Evolutionary conservation across 192 early-diverging fungal species (phyloP), one percentile per base, ranked within the genome.

Genomic region (Piromyces finnis): DNA sequence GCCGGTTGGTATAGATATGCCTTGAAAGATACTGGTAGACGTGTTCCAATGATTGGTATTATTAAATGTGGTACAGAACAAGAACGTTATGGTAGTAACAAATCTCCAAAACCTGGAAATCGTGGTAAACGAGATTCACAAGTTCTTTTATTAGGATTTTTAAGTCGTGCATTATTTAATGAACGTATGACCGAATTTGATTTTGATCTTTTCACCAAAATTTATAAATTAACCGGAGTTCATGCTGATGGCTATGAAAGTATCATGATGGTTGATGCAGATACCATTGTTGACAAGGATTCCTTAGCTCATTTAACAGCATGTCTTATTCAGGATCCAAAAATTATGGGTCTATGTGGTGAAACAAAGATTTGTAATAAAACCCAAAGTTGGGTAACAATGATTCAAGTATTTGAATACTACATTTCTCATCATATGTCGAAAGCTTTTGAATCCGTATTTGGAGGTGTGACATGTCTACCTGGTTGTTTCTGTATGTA

Each of bases 401-500:
- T 91, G 92, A 94, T 95, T 82, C 93, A 93, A 85, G 97, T 99
- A 32, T 98, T 97, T 85, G 97, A 99, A 87, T 98, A 98, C 89
- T 98, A 94, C 86, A 97, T 98, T 83, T 94, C 92, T 41, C 97
- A 98, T 89, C 95, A 98, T 83, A 87, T 98, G 82, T 92, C 96
- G 32, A 98, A 98, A 85, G 94, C 97, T 5, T 98, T 98, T 81
- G 97, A 98, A 87, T 98, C 97, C 15, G 89, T 98, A n/a, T 98
- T 98, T 83, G 97, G 97, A 14, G 94, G 93, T 29, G 97, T 98
- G 17, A 96, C 97, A 9, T 99, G 98, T 89, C 86, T 99, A 80
- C 97, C 97, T 26, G 97, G 97, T 77, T 98, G 98, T 91, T 99
- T 99, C 92, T 94, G 92, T 83, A 97, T 99, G 98, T 99, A 99